Base-by-base conservation (phyloP, 441 rosid species). In the Pelargonium myrrhifolium region DNA sequence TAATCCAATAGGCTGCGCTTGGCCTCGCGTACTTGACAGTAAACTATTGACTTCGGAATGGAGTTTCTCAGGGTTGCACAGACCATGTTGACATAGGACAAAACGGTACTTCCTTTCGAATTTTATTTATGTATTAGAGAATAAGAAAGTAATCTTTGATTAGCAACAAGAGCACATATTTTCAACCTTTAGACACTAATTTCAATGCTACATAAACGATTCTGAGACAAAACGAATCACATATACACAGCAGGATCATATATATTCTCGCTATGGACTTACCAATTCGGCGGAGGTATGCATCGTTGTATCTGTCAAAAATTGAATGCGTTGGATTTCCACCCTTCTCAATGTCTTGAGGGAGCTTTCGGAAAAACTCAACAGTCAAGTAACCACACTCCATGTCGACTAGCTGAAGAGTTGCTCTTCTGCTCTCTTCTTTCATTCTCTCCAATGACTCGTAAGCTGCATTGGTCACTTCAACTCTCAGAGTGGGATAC, bases 331-430 rank as follows among this genome's bases (percentile, higher is more conserved):
- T 77, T 53, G 81, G 82, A 69, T 85, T 82, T 62, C 77, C 70
- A 71, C 20, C 72, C 75, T 78, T 92, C 77, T 89, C 97, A 22
- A 94, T 85, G 76, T 92, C 97, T 12, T 80, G 73, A 72, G 87
- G 93, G 76, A 94, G 87, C 80, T 92, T 92, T 69, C 99, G 78
- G 84, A 94, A 94, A 80, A 94, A 94, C 62, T 94, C 99, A 80
- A 92, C 99, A 0, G 99, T 94, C 55, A 94, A 81, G 78, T 94
- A 92, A 84, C 93, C 87, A 69, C 98, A 92, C 58, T 94, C 99
- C 99, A 94, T 94, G 68, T 94, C 99, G 14, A 94, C 99, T 61
- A 94, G 84, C 74, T 97, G 81, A 17, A 80, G 65, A 76, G 92
- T 94, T 43, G 98, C 90, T 80, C 74, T 94, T 76, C 88, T 79